Evolutionary conservation across 345 rosid genomes (phyloP).

Genomic region (Cardiospermum halicacabum): DNA sequence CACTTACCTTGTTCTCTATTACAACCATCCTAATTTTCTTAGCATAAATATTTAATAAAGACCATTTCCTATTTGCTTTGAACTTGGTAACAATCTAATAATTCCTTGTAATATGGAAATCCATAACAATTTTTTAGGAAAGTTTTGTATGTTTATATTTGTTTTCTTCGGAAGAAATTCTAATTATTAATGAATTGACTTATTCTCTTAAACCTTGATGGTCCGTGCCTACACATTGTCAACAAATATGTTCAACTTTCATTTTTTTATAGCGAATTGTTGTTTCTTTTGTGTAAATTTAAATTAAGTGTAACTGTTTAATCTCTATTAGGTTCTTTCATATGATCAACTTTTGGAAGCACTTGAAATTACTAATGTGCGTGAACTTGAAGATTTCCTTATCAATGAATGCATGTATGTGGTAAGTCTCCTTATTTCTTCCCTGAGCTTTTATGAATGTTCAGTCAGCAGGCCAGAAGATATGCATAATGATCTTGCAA

Average conservation of each 20-base stretch:
- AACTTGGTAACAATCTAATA: too few relatives aligned
- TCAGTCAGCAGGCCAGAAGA: conserved; percentile 8
- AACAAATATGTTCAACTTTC: background rate
- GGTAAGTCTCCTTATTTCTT: conserved; percentile 23
- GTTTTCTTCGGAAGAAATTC: background rate
- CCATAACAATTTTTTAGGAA: background rate
- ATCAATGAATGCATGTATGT: conserved; percentile 44
- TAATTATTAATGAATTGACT: background rate
- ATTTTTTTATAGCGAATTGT: background rate
- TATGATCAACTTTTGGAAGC: conserved; percentile 37
- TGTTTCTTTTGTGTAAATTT: background rate
- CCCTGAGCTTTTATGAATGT: background rate
- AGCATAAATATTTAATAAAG: too few relatives aligned
- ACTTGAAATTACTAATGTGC: conserved; percentile 39
- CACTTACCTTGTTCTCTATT: too few relatives aligned
- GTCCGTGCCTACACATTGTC: background rate
- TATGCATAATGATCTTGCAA: conserved; percentile 1
- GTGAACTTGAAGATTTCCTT: conserved; percentile 48
- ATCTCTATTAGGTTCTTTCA: conserved; percentile 28
- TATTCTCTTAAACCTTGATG: background rate
- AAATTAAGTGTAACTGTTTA: background rate
- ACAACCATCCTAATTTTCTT: too few relatives aligned
- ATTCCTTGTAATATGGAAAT: too few relatives aligned
- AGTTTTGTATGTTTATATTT: background rate
- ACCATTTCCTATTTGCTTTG: too few relatives aligned